A percentile compares a stretch with the other conserved stretches of the same genome.
phyloP scores from a whole-genome alignment of 441 rosid genomes.

The Manihot esculenta region DNA sequence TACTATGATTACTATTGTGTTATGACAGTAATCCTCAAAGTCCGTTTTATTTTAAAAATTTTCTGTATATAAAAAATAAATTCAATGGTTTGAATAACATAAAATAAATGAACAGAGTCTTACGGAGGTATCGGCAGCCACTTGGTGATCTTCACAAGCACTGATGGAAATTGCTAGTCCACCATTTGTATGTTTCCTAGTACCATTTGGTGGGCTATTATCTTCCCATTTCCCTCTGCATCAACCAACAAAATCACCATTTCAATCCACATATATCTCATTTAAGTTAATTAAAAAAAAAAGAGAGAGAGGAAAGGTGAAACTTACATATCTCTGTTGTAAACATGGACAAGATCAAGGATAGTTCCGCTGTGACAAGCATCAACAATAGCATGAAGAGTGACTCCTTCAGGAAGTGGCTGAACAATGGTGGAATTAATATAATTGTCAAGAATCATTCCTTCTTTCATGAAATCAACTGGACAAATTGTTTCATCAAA shows the following conservation, averaged over 20 bases:
- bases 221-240: slow-evolving; percentile 37
- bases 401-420: slow-evolving; percentile 46
- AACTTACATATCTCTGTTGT: slow-evolving; percentile 33
- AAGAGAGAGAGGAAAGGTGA: too few relatives aligned
- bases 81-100: too few relatives aligned
- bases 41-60: too few relatives aligned
- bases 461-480: slow-evolving; percentile 40
- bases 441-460: slow-evolving; percentile 46
- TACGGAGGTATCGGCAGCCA: slow-evolving; percentile 48
- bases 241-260: background rate
- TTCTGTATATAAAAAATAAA: too few relatives aligned
- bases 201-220: slow-evolving; percentile 38
- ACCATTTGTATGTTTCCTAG: slow-evolving; percentile 41
- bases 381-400: slow-evolving; percentile 58
- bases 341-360: slow-evolving; percentile 44
- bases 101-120: background rate
- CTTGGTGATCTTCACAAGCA: slow-evolving; percentile 45
- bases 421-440: slow-evolving; percentile 44
- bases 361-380: slow-evolving; percentile 64
- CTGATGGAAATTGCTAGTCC: slow-evolving; percentile 49
- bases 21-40: too few relatives aligned
- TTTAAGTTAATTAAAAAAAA: background rate
- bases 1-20: too few relatives aligned
- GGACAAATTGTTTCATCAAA: slow-evolving; percentile 58
- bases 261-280: background rate